phyloP scores from a whole-genome alignment of 306 rosid species.

The Prosopis cineraria region DNA sequence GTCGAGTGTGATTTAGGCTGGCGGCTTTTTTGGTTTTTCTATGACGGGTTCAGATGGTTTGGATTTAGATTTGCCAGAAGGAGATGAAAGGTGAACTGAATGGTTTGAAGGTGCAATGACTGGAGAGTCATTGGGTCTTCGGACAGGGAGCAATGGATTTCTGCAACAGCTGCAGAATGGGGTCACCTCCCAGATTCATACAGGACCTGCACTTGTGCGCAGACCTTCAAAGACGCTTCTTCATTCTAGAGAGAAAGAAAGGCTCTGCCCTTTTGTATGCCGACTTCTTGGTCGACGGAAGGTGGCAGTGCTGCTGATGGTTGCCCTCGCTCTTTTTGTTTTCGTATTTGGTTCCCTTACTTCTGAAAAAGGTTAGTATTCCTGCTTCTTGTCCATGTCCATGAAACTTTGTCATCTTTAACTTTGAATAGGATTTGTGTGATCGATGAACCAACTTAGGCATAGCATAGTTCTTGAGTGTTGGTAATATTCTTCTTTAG shows the following conservation, averaged over 20 bases:
- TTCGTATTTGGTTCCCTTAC: slow-evolving; percentile 68
- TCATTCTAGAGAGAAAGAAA: slow-evolving; percentile 82
- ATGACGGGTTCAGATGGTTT: slow-evolving; percentile 5
- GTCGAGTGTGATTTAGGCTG: slow-evolving; percentile 35
- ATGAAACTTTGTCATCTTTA: background rate
- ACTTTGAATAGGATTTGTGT: slow-evolving; percentile 10
- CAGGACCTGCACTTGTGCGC: slow-evolving; percentile 49
- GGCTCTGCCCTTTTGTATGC: slow-evolving; percentile 54
- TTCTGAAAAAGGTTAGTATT: slow-evolving; percentile 67
- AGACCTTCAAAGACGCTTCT: slow-evolving; percentile 72
- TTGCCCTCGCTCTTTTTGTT: slow-evolving; percentile 67
- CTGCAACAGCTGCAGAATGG: slow-evolving; percentile 73
- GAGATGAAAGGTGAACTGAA: slow-evolving; percentile 60
- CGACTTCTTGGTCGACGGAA: slow-evolving; percentile 68
- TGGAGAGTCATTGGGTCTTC: slow-evolving; percentile 91
- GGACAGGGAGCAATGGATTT: slow-evolving; percentile 77
- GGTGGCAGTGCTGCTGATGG: slow-evolving; percentile 81
- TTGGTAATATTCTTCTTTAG: background rate
- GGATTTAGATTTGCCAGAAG: slow-evolving; percentile 40
- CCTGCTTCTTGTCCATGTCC: background rate
- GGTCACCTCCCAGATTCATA: slow-evolving; percentile 38
- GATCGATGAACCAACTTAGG: slow-evolving; percentile 6
- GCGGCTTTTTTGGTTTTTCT: background rate
- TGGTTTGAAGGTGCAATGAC: slow-evolving; percentile 67
- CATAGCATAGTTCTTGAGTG: background rate